A percentile compares a stretch with the other conserved stretches of the same genome.
These are phyloP conservation scores for Periglandula ipomoeae DNA, from an alignment of 2,329 filamentous ascomycete genomes.

Conservation along the genomic window DNA sequence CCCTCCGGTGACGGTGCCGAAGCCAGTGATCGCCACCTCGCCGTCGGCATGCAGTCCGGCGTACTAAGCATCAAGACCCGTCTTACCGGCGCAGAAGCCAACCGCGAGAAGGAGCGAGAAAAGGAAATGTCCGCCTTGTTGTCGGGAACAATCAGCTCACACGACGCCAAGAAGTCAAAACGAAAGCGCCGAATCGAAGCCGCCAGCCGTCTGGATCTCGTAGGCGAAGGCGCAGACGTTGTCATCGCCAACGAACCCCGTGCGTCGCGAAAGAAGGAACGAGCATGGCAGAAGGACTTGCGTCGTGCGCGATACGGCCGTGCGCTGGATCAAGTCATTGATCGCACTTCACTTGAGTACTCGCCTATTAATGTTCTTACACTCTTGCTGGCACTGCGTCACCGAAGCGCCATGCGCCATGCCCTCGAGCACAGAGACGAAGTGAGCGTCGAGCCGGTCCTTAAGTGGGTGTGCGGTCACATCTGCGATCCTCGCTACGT, in stretches of 20 bases:
- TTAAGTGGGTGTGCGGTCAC: slow-evolving; percentile 74
- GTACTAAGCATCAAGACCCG: slow-evolving; percentile 85
- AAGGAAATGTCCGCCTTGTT: slow-evolving; percentile 79
- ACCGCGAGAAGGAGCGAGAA: slow-evolving; percentile 64
- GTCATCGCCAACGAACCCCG: slow-evolving; percentile 67
- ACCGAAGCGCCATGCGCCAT: slow-evolving; percentile 74
- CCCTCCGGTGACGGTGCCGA: slow-evolving; percentile 24
- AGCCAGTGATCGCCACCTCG: slow-evolving; percentile 81
- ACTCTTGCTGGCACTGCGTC: slow-evolving; percentile 72
- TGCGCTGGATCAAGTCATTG: slow-evolving; percentile 72
- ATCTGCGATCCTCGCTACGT: slow-evolving; percentile 78
- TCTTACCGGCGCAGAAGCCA: slow-evolving; percentile 74
- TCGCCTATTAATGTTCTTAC: slow-evolving; percentile 60
- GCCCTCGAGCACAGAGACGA: slow-evolving; percentile 78
- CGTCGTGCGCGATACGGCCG: slow-evolving; percentile 67
- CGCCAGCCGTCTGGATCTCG: slow-evolving; percentile 58
- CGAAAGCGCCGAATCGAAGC: slow-evolving; percentile 49
- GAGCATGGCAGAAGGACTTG: slow-evolving; percentile 72
- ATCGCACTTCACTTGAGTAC: slow-evolving; percentile 40
- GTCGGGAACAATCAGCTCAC: slow-evolving; percentile 66
- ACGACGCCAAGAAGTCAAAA: slow-evolving; percentile 63
- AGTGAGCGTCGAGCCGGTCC: slow-evolving; percentile 66
- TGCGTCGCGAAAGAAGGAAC: slow-evolving; percentile 47
- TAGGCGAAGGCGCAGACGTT: slow-evolving; percentile 79
- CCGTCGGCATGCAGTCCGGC: slow-evolving; percentile 89